A percentile compares a stretch with the other conserved stretches of the same genome.
Evolutionary conservation across 129 eudicot genomes (phyloP).

Genomic region (Pittosporum tobira): DNA sequence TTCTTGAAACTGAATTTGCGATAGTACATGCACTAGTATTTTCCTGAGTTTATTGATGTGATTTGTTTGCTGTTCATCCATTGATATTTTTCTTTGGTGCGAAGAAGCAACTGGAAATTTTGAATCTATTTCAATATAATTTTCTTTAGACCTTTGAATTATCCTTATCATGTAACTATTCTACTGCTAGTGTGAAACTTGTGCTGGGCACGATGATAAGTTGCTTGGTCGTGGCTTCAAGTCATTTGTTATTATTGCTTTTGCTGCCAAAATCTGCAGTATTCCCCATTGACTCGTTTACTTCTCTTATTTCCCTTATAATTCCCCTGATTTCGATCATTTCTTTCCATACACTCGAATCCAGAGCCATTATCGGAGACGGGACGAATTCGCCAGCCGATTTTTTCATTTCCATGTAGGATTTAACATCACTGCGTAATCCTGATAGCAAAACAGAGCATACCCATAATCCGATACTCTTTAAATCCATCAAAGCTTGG

Average conservation of each 20-base stretch:
- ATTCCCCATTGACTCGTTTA: conserved; percentile 26
- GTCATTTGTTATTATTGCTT: background rate
- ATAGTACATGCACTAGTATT: no score
- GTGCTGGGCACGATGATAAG: no score
- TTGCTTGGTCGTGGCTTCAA: no score
- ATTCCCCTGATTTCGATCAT: conserved; percentile 20
- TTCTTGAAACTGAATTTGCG: no score
- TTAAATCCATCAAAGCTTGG: conserved; percentile 38
- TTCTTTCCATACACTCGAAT: conserved; percentile 20
- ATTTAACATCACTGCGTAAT: conserved; percentile 23
- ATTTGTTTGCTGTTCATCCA: no score
- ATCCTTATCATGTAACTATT: no score
- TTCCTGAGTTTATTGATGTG: no score
- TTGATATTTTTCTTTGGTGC: no score
- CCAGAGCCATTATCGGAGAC: conserved; percentile 22
- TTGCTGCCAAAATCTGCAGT: conserved; percentile 15
- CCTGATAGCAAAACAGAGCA: conserved; percentile 48
- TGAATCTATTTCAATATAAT: no score
- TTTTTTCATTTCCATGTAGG: conserved; percentile 23
- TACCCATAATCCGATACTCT: conserved; percentile 33
- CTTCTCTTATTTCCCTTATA: conserved; percentile 39
- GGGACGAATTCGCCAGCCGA: conserved; percentile 1
- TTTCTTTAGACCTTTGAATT: no score
- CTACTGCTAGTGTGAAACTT: no score
- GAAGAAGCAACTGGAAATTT: no score